These are phyloP conservation scores for Rhizomucor pusillus DNA, from an alignment of 371 early-diverging fungal species.

Conservation along the genomic window DNA sequence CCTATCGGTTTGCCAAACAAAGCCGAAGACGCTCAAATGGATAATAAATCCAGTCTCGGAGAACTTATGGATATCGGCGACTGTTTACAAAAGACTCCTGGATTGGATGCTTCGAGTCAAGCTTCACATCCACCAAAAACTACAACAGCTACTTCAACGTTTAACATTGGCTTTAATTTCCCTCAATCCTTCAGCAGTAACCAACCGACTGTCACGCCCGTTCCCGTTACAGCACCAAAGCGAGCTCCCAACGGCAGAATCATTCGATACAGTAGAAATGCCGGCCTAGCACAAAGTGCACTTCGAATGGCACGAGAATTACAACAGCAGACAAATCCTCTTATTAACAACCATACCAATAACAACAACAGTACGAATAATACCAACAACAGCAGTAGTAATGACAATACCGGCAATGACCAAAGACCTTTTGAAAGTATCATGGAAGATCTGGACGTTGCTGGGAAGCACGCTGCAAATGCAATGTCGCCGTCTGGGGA, in stretches of 20 bases:
- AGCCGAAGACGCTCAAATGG: background rate
- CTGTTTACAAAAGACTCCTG: constrained; percentile 1
- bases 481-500: constrained; percentile 3
- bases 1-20: constrained; percentile 14
- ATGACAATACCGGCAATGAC: constrained; percentile 3
- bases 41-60: background rate
- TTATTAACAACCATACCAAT: background rate
- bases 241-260: constrained; percentile 39
- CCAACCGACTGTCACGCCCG: background rate
- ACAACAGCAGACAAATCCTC: constrained; percentile 7
- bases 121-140: background rate
- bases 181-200: background rate
- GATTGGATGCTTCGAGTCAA: background rate
- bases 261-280: constrained; percentile 43
- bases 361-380: no score
- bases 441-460: constrained; percentile 12
- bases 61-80: constrained; percentile 12
- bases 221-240: constrained; percentile 27
- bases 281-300: constrained; percentile 33
- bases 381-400: no score
- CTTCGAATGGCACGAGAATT: constrained; percentile 34
- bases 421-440: constrained; percentile 9
- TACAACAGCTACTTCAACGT: background rate
- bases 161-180: background rate
- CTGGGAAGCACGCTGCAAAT: constrained; percentile 1